Evolutionary conservation across 2,329 filamentous ascomycete genomes (phyloP), one percentile per base, ranked within the genome.

Genomic region (Xylariales sp.): DNA sequence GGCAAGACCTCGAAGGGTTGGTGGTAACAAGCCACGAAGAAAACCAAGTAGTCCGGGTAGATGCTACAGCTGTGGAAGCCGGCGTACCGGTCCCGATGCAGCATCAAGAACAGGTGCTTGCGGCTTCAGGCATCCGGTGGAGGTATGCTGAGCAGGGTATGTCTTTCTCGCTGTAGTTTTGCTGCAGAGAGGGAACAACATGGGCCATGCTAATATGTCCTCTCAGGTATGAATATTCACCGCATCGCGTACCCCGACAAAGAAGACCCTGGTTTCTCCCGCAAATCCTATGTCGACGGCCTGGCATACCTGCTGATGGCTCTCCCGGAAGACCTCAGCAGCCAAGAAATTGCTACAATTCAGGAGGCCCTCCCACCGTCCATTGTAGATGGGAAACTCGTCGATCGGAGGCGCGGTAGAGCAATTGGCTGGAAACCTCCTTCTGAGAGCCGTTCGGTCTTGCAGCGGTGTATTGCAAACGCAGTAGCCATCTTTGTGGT

Each of bases 241-340:
- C 71, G 72, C 16, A 67, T 69, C 45, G 73, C 59, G 75, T 69
- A 69, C 76, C 68, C 77, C 28, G 64, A 86, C 49, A 78, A 79
- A 41, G 76, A 76, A 30, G 80, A 83, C 54, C 65, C 79, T 2
- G 74, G 77, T n/a, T 84, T 88, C 71, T 85, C 87, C 58, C 84
- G 90, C 32, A 87, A 88, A 69, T 83, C 90, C 9, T 92, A 91
- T 76, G 79, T 92, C 56, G 87, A 91, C 72, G 85, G 87, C 65
- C 78, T 90, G 3, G 85, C 86, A 2, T 91, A 91, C 75, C 81
- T 92, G 30, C 82, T 92, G n/a, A 85, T 85, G 68, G 89, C 86
- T 7, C 82, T 92, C 0, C 90, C 90, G 0, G 68, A 78, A 1
- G 81, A 90, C 57, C 83, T 92, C 36, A 85, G 84, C 39, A 78